A percentile compares a stretch with the other conserved stretches of the same genome.
phyloP scores from a whole-genome alignment of 1,284 basidiomycete species.

The Ustilago esculenta region DNA sequence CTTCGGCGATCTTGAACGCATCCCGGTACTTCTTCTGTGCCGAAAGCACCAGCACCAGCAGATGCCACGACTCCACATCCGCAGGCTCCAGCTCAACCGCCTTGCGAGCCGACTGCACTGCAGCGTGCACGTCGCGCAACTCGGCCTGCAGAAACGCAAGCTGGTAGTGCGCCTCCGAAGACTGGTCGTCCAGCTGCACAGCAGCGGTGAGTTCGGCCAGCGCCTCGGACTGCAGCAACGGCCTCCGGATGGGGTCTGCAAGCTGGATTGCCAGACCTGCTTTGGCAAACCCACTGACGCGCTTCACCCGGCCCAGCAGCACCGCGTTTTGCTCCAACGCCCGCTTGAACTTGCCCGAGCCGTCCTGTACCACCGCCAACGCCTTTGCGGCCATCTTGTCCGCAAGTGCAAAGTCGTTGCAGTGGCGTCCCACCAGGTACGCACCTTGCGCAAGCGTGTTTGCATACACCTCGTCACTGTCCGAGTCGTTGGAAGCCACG shows the following conservation, averaged over 20 bases:
- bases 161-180: slow-evolving; percentile 74
- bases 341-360: slow-evolving; percentile 28
- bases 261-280: slow-evolving; percentile 41
- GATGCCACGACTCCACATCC: slow-evolving; percentile 87
- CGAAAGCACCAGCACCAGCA: slow-evolving; percentile 83
- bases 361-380: slow-evolving; percentile 33
- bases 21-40: slow-evolving; percentile 83
- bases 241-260: slow-evolving; percentile 35
- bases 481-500: slow-evolving; percentile 28
- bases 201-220: slow-evolving; percentile 72
- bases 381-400: slow-evolving; percentile 52
- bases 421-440: slow-evolving; percentile 40
- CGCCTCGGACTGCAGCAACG: slow-evolving; percentile 25
- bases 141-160: slow-evolving; percentile 71
- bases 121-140: slow-evolving; percentile 76
- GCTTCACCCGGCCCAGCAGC: slow-evolving; percentile 44
- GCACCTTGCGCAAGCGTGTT: slow-evolving; percentile 57
- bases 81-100: slow-evolving; percentile 78
- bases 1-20: slow-evolving; percentile 80
- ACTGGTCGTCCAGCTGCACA: slow-evolving; percentile 72
- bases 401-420: slow-evolving; percentile 42
- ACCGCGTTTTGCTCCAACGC: slow-evolving; percentile 12
- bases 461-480: slow-evolving; percentile 52
- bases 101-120: slow-evolving; percentile 76
- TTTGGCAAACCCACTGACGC: slow-evolving; percentile 47